Base-by-base conservation (phyloP, 108 stramenopile genomes). In the Pseudonitzschia pungens region DNA sequence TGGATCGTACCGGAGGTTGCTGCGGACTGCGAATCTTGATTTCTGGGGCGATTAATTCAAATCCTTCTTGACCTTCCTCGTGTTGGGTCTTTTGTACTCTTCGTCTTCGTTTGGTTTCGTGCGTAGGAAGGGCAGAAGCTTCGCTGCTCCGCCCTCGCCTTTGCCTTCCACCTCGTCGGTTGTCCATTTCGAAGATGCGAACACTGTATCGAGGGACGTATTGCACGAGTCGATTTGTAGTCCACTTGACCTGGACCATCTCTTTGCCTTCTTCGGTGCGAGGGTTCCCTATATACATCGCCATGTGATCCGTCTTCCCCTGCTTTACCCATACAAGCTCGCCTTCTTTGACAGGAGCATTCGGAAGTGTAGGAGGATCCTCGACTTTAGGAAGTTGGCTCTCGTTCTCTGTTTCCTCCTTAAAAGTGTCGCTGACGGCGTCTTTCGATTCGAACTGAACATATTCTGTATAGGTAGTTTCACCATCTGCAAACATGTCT, bases 241-340 rank as follows among this genome's bases (percentile, higher is more conserved):
- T 18, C 45, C 45, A 48, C 14, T 18, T 14, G 45, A 48, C 45
- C 45, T 48, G 14, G 16, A 48, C 45, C 45, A 10, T 12, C 14
- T 48, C 45, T 14, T 8, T 18, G 5, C 45, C 45, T 48, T 2
- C 45, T 18, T 12, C 45, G 10, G 5, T 48, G 45, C 45, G 45
- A 18, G 18, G 45, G 2, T 55, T 20, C 9, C 26, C 54, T 12
- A 55, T 22, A 24, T 26, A 55, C 16, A 55, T 55, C 22, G 54
- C 54, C 54, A 55, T 26, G 54, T 55, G 54, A 12, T 55, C 54
- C 54, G 54, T 55, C 54, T 55, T 55, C 22, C 54, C 54, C 54
- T 55, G 54, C 21, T 1, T 55, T 22, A 55, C 54, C 54, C 54
- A 55, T 26, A 55, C 21, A 2, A 55, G 4, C 1, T 55, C 54